Evolutionary conservation across 1,139 yeast species (phyloP), one percentile per base, ranked within the genome.

Genomic region (Kazachstania sp.): DNA sequence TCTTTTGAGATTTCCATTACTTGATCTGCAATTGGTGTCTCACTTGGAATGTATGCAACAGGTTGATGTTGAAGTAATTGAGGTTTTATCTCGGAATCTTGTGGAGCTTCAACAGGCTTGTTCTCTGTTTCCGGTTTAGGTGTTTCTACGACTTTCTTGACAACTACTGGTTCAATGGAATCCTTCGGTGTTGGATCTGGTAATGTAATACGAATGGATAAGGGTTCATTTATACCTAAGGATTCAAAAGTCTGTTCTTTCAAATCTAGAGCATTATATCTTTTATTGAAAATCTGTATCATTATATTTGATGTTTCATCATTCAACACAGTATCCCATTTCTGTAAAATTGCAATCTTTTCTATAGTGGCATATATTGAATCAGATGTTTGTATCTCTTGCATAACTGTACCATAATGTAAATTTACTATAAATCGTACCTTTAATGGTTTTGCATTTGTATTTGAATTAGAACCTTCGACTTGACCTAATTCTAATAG

Each of bases 271-370:
- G 50, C 50, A 1, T 45, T 39, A 18, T 49, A 41, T 19, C 44
- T 45, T 48, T 56, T 52, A 37, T 56, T 40, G 42, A 61, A 58
- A 29, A 58, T 50, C 44, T 59, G 62, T 13, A 61, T 30, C 23
- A 48, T 54, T 30, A 41, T 34, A 5, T 35, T 13, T 11, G 37
- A 39, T 5, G 34, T 39, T 19, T 19, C 11, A 7, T 20, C 4
- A 8, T 38, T 29, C 8, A 23, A n/a, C 7, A 31, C 12, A 20
- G 15, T 30, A n/a, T 44, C 32, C 52, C 52, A 49, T 7, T 43
- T 32, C 23, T 49, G 44, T 20, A 29, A 16, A 8, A 35, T 20
- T 16, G 45, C 37, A 2, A 51, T 30, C 4, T 32, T 43, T 30
- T 46, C 37, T 20, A 60, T 19, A 12, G 47, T 46, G 2, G 52